A percentile compares a stretch with the other conserved stretches of the same genome.
These are phyloP conservation scores for Mortierella sp. DNA, from an alignment of 371 early-diverging fungal genomes.

Conservation along the genomic window DNA sequence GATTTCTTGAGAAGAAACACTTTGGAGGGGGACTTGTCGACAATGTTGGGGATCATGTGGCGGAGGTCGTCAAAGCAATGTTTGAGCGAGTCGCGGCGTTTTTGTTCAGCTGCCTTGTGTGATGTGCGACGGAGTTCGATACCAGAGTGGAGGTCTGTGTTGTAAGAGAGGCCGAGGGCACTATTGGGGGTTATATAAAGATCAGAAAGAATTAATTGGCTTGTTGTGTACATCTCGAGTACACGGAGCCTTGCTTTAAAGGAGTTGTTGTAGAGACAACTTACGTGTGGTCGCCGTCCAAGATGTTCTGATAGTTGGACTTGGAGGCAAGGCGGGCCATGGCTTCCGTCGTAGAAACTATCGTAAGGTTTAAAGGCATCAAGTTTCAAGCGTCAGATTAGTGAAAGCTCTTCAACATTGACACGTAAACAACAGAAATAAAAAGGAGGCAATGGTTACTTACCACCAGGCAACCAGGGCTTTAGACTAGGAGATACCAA, in stretches of 20 bases:
- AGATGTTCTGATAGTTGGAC: conserved; percentile 88
- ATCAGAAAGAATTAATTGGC: no score
- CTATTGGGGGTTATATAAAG: background rate
- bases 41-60: conserved; percentile 74
- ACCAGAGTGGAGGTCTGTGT: conserved; percentile 76
- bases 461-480: conserved; percentile 58
- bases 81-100: conserved; percentile 91
- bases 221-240: no score
- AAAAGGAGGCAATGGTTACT: background rate
- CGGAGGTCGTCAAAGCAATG: conserved; percentile 88
- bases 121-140: conserved; percentile 82
- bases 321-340: conserved; percentile 74
- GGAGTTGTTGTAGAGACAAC: background rate
- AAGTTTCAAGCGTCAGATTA: background rate
- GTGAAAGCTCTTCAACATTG: background rate
- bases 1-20: conserved; percentile 69
- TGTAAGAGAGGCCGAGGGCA: conserved; percentile 79
- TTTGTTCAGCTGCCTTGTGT: conserved; percentile 95
- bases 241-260: no score
- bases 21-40: conserved; percentile 77
- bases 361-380: background rate
- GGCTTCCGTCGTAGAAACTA: conserved; percentile 51
- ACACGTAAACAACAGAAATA: background rate
- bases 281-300: conserved; percentile 86
- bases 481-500: conserved; percentile 65